These are phyloP conservation scores for Chaetomium fimeti DNA, from an alignment of 495 filamentous ascomycete genomes.

Conservation along the genomic window DNA sequence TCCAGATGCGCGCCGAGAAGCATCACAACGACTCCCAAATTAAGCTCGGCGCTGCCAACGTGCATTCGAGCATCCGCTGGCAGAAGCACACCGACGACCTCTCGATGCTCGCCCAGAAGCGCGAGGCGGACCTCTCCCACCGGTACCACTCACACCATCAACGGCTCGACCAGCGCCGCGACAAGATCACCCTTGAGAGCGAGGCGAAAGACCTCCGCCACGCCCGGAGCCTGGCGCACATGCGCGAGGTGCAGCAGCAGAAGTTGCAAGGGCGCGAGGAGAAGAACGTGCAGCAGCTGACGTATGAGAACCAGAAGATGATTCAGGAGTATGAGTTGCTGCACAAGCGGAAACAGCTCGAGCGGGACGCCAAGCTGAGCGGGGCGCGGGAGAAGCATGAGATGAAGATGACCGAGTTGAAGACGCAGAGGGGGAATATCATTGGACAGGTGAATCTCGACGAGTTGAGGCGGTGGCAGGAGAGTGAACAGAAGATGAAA, in stretches of 20 bases:
- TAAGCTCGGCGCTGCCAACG: conserved; percentile 21
- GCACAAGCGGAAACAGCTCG: conserved; percentile 6
- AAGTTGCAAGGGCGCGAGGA: conserved; percentile 10
- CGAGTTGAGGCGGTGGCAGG: conserved; percentile 32
- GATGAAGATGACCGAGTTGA: conserved; percentile 30
- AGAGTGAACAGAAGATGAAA: conserved; percentile 14
- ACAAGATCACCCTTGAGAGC: not conserved
- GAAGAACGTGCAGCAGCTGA: conserved; percentile 9
- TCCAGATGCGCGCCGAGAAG: conserved; percentile 20
- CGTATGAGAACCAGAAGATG: conserved; percentile 15
- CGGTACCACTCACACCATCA: conserved; percentile 15
- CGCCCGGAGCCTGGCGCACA: conserved; percentile 19
- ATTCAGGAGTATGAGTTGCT: conserved; percentile 10
- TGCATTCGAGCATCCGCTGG: conserved; percentile 24
- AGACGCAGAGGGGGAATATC: conserved; percentile 30
- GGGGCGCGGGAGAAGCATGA: conserved; percentile 22
- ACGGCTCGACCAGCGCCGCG: conserved; percentile 19
- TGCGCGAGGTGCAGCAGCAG: conserved; percentile 18
- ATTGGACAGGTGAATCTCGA: conserved; percentile 33
- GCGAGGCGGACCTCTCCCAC: conserved; percentile 20
- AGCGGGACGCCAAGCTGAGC: conserved; percentile 14
- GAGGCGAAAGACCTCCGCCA: conserved; percentile 15
- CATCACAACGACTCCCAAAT: conserved; percentile 28
- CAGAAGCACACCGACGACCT: conserved; percentile 25
- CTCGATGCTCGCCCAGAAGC: conserved; percentile 24